Conservation (phyloP, 2,329 filamentous ascomycete species). For the Pseudocercospora vitis region DNA sequence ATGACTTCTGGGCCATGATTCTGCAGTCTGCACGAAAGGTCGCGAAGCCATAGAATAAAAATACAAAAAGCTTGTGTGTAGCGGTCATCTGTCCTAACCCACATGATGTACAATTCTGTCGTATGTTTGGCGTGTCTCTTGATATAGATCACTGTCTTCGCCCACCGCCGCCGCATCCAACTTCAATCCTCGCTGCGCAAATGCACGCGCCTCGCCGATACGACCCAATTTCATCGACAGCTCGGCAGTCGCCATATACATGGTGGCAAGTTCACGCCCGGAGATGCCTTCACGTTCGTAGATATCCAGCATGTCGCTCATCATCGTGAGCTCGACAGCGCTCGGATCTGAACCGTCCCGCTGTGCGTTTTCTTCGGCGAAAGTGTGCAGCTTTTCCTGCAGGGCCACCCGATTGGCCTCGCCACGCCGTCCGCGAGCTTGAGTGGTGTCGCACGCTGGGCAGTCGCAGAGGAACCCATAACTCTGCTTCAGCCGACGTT, state of each 20-base stretch:
- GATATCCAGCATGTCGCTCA: conserved; percentile 15
- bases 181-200: conserved; percentile 15
- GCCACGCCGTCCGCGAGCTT: conserved; percentile 6
- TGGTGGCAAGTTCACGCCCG: conserved; percentile 22
- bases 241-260: conserved; percentile 22
- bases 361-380: conserved; percentile 10
- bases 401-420: conserved; percentile 16
- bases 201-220: conserved; percentile 1
- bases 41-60: too few relatives aligned
- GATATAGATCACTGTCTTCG: conserved; percentile 19
- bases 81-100: too few relatives aligned
- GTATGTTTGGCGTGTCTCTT: conserved; percentile 10
- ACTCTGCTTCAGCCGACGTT: conserved; percentile 17
- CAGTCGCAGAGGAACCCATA: conserved; percentile 42
- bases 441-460: conserved; percentile 34
- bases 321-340: conserved; percentile 18
- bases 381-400: conserved; percentile 16
- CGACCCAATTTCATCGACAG: conserved; percentile 12
- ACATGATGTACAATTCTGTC: background rate
- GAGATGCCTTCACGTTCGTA: conserved; percentile 20
- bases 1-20: too few relatives aligned
- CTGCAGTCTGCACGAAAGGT: too few relatives aligned
- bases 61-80: too few relatives aligned
- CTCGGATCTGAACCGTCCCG: background rate
- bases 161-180: conserved; percentile 21